Evolutionary conservation across 352 stramenopile species (phyloP).

Genomic region (Phytophthora brassicae): DNA sequence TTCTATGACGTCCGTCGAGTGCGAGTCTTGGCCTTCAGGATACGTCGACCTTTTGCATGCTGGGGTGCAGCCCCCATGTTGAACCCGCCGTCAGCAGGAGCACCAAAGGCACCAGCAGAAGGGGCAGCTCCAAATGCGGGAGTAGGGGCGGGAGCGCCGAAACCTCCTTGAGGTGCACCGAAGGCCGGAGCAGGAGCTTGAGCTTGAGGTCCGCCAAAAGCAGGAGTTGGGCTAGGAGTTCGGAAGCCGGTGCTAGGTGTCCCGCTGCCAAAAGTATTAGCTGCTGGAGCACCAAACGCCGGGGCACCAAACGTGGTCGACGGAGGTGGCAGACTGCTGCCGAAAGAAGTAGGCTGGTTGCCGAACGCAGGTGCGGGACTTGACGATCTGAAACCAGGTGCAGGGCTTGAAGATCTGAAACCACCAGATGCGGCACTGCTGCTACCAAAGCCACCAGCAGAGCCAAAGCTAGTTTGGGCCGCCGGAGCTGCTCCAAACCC

Average conservation of each 20-base stretch:
- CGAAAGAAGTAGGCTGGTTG: slow-evolving; percentile 30
- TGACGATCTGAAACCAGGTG: slow-evolving; percentile 36
- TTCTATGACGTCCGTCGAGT: slow-evolving; percentile 37
- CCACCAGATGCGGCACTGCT: slow-evolving; percentile 17
- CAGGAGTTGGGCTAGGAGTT: slow-evolving; percentile 30
- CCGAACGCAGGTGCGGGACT: slow-evolving; percentile 35
- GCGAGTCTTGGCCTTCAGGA: slow-evolving; percentile 54
- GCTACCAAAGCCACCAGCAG: slow-evolving; percentile 20
- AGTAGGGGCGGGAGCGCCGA: slow-evolving; percentile 24
- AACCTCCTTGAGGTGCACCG: slow-evolving; percentile 20
- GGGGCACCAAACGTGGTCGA: slow-evolving; percentile 32
- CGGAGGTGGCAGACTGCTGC: slow-evolving; percentile 29
- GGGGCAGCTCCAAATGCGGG: slow-evolving; percentile 38
- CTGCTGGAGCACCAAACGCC: slow-evolving; percentile 30
- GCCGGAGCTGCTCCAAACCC: slow-evolving; percentile 25
- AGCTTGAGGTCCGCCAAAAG: slow-evolving; percentile 20
- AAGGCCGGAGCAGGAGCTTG: slow-evolving; percentile 14
- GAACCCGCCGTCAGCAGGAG: slow-evolving; percentile 53
- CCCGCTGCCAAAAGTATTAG: slow-evolving; percentile 35
- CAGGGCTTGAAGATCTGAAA: slow-evolving; percentile 41
- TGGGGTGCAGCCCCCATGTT: slow-evolving; percentile 62
- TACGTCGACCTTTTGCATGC: slow-evolving; percentile 55
- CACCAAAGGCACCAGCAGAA: slow-evolving; percentile 35
- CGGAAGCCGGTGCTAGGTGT: slow-evolving; percentile 36
- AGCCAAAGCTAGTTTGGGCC: slow-evolving; percentile 40